A percentile compares a stretch with the other conserved stretches of the same genome.
These are phyloP conservation scores for Raffaelea arxii DNA, from an alignment of 2,329 filamentous ascomycete genomes.

Conservation along the genomic window DNA sequence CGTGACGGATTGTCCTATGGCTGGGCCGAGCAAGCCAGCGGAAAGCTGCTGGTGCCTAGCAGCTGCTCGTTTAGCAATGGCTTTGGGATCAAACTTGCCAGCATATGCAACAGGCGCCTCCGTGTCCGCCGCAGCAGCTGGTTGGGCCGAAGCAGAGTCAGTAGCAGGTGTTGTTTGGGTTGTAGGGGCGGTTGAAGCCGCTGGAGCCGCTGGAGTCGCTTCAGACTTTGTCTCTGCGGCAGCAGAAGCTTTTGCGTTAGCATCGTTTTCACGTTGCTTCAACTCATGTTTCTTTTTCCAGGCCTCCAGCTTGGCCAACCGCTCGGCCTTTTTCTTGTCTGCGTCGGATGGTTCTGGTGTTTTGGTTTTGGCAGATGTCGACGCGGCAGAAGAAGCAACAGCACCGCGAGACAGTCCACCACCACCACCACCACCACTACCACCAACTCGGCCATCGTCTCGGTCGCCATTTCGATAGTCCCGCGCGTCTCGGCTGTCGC, in stretches of 20 bases:
- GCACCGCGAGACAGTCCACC: constrained; percentile 26
- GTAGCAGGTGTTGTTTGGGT: constrained; percentile 36
- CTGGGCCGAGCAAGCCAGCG: constrained; percentile 40
- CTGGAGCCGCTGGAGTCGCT: constrained; percentile 20
- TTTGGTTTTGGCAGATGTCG: background rate
- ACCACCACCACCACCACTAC: no score
- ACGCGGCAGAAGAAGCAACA: background rate
- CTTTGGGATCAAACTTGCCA: constrained; percentile 81
- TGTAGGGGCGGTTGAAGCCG: constrained; percentile 24
- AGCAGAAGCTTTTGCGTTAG: constrained; percentile 59
- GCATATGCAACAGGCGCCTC: constrained; percentile 53
- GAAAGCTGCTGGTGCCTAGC: constrained; percentile 47
- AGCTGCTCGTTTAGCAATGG: constrained; percentile 69
- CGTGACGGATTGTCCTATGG: constrained; percentile 30
- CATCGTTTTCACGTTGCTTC: constrained; percentile 60
- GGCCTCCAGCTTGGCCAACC: constrained; percentile 71
- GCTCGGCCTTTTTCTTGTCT: constrained; percentile 71
- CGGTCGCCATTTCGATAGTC: constrained; percentile 58
- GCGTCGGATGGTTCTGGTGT: constrained; percentile 41
- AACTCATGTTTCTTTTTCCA: constrained; percentile 88
- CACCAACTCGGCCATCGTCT: constrained; percentile 65
- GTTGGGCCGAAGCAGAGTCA: constrained; percentile 35
- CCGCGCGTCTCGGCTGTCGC: constrained; percentile 53
- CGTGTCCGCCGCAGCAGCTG: constrained; percentile 33
- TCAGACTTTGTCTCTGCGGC: constrained; percentile 65